Evolutionary conservation across 2,329 filamentous ascomycete genomes (phyloP).

Genomic region (Verticillium tricorpus): DNA sequence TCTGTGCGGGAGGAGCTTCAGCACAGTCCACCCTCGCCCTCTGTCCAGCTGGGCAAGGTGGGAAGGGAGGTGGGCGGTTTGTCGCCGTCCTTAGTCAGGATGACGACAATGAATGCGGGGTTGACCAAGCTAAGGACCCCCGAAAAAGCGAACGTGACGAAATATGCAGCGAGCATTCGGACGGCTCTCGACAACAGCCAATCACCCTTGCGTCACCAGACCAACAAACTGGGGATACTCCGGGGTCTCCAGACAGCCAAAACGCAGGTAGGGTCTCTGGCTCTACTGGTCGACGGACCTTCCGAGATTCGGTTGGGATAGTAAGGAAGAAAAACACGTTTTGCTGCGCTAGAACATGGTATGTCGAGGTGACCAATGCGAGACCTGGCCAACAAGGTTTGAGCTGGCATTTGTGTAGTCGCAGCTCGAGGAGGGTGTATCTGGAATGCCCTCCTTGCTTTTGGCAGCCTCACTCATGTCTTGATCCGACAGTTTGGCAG

Average conservation of each 20-base stretch:
- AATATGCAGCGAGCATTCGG: background rate
- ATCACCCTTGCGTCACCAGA: background rate
- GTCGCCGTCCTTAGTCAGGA: background rate
- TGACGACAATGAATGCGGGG: constrained; percentile 3
- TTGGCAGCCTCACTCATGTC: background rate
- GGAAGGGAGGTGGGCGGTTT: background rate
- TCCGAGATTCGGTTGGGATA: background rate
- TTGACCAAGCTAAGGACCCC: background rate
- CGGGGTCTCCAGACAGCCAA: background rate
- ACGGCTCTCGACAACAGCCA: background rate
- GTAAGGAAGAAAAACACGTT: background rate
- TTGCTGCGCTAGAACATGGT: background rate
- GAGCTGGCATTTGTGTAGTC: background rate
- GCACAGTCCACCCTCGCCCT: background rate
- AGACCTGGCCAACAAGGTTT: background rate
- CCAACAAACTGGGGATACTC: background rate
- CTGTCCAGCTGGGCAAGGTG: too few relatives aligned
- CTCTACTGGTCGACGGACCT: background rate
- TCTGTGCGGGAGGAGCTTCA: background rate
- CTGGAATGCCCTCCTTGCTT: background rate
- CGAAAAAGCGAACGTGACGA: background rate
- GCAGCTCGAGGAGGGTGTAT: background rate
- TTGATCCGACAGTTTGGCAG: background rate
- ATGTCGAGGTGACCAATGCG: background rate
- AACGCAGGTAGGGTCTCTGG: background rate